A percentile compares a stretch with the other conserved stretches of the same genome.
Evolutionary conservation across 257 asterid genomes (phyloP).

Genomic region (Verbascum thapsus): DNA sequence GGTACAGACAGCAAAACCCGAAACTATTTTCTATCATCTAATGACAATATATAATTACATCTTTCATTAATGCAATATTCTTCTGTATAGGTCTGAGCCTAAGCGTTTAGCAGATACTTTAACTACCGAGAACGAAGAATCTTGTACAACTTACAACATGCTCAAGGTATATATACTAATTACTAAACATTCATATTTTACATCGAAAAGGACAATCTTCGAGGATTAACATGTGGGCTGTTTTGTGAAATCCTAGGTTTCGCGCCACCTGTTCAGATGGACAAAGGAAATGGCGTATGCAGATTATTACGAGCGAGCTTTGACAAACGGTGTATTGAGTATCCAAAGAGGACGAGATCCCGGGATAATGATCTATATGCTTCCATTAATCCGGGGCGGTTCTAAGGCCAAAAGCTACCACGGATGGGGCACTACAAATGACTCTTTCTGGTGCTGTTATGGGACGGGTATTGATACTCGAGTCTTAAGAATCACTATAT

Average conservation of each 20-base stretch:
- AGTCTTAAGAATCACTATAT: neutral
- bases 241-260: conserved; percentile 53
- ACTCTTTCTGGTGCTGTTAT: conserved; percentile 95
- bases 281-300: conserved; percentile 86
- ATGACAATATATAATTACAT: no score
- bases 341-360: conserved; percentile 92
- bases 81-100: conserved; percentile 77
- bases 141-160: conserved; percentile 96
- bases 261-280: conserved; percentile 85
- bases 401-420: conserved; percentile 84
- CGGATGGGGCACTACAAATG: conserved; percentile 72
- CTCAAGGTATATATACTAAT: no score
- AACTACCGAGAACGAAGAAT: conserved; percentile 74
- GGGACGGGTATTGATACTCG: conserved; percentile 67
- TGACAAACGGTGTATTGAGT: conserved; percentile 87
- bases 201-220: no score
- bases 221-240: neutral
- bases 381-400: conserved; percentile 67
- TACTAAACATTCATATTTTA: no score
- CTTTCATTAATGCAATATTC: no score
- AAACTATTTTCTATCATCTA: no score
- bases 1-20: no score
- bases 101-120: conserved; percentile 67
- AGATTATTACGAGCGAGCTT: conserved; percentile 85
- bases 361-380: conserved; percentile 92